Evolutionary conservation across 805 yeast genomes (phyloP).

Genomic region (Candida taoyuanica): DNA sequence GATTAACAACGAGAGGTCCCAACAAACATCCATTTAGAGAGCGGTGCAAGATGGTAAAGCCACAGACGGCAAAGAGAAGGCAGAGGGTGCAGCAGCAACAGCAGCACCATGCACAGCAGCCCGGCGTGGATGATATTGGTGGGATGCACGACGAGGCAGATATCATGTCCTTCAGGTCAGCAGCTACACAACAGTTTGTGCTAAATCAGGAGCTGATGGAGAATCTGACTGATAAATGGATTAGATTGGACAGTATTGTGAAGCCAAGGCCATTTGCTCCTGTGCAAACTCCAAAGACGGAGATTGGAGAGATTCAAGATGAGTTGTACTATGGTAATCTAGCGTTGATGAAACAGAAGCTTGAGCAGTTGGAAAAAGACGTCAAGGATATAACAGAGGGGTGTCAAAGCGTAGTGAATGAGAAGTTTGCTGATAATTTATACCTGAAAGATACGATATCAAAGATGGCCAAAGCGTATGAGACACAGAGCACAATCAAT

Average conservation of each 20-base stretch:
- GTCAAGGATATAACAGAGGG: slow-evolving; percentile 13
- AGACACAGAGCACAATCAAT: slow-evolving; percentile 3
- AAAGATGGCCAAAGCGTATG: slow-evolving; percentile 10
- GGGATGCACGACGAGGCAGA: slow-evolving; percentile 49
- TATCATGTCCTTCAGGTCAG: slow-evolving; percentile 43
- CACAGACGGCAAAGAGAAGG: slow-evolving; percentile 24
- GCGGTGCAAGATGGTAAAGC: slow-evolving; percentile 20
- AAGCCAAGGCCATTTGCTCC: slow-evolving; percentile 33
- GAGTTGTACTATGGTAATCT: slow-evolving; percentile 26
- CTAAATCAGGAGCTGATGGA: slow-evolving; percentile 48
- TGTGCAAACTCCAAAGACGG: slow-evolving; percentile 16
- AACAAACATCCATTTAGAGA: no score
- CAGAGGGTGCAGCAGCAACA: slow-evolving; percentile 19
- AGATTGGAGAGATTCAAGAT: slow-evolving; percentile 12
- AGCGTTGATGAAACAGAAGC: slow-evolving; percentile 22
- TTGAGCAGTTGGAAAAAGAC: slow-evolving; percentile 17
- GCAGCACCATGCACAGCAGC: slow-evolving; percentile 11
- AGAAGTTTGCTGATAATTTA: slow-evolving; percentile 1
- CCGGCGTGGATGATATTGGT: slow-evolving; percentile 21
- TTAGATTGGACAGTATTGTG: slow-evolving; percentile 41
- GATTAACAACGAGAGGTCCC: no score
- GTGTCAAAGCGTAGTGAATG: slow-evolving; percentile 3
- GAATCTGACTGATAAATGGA: slow-evolving; percentile 40
- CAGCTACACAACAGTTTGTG: slow-evolving; percentile 40
- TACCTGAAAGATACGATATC: slow-evolving; percentile 9